Conservation (phyloP, 2,329 filamentous ascomycete species). For the Fusarium globosum region DNA sequence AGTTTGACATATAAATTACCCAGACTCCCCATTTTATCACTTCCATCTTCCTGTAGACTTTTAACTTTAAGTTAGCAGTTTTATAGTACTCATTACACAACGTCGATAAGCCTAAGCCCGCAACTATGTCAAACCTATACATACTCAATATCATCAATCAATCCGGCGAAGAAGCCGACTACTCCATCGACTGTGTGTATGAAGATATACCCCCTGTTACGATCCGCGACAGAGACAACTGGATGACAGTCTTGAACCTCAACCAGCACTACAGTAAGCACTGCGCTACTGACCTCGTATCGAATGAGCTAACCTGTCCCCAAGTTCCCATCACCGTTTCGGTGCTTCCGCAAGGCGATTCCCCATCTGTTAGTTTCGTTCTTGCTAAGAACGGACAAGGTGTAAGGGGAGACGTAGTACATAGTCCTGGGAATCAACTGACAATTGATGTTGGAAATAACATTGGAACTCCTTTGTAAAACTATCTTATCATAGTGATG, state of each 20-base stretch:
- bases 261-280: background rate
- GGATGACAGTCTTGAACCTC: background rate
- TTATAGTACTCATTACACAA: rapidly evolving
- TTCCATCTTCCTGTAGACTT: rapidly evolving
- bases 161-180: background rate
- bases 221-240: background rate
- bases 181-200: background rate
- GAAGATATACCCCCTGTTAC: background rate
- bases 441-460: background rate
- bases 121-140: background rate
- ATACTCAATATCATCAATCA: background rate
- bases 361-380: background rate
- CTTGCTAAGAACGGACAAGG: background rate
- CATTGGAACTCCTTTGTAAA: background rate
- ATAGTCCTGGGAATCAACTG: background rate
- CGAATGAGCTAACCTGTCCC: rapidly evolving
- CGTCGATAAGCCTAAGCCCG: rapidly evolving
- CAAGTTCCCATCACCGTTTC: background rate
- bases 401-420: background rate
- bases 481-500: too few species aligned
- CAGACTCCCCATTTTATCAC: background rate
- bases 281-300: too few species aligned
- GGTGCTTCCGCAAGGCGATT: background rate
- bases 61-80: rapidly evolving
- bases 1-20: background rate